Percentiles rank a stretch among this genome's conserved stretches.
phyloP scores from a whole-genome alignment of 2,329 filamentous ascomycete species.

The Hansfordia pulvinata region DNA sequence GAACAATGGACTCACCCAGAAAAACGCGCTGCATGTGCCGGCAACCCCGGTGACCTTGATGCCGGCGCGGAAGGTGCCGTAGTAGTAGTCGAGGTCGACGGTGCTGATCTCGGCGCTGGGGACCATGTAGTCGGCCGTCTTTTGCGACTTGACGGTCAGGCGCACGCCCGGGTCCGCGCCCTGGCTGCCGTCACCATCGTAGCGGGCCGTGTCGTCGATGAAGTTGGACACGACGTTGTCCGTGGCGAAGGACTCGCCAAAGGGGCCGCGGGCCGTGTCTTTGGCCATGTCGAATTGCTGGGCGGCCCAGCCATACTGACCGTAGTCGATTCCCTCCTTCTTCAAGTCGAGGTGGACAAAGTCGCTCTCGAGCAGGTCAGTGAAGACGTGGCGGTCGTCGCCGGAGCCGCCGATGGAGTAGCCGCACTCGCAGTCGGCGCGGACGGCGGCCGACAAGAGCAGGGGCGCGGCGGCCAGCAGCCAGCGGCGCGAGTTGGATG shows the following conservation, averaged over 20 bases:
- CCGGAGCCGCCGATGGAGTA: constrained; percentile 42
- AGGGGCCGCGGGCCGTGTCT: constrained; percentile 44
- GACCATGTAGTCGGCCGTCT: constrained; percentile 38
- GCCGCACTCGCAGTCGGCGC: constrained; percentile 56
- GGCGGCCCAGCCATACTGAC: constrained; percentile 36
- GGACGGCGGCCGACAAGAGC: constrained; percentile 8
- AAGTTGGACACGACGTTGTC: constrained; percentile 44
- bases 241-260: constrained; percentile 48
- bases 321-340: constrained; percentile 26
- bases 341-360: constrained; percentile 42
- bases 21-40: constrained; percentile 68
- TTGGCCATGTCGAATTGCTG: constrained; percentile 54
- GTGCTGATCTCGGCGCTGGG: constrained; percentile 52
- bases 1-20: constrained; percentile 44
- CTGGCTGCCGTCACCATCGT: constrained; percentile 26
- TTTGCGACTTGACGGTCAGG: constrained; percentile 35
- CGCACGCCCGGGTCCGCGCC: constrained; percentile 37
- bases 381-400: constrained; percentile 38
- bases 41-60: constrained; percentile 47
- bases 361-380: constrained; percentile 58
- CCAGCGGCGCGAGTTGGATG: neutral
- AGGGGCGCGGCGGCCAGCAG: constrained; percentile 6
- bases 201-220: constrained; percentile 23
- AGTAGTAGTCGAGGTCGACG: constrained; percentile 46
- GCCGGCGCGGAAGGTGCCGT: constrained; percentile 54